Evolutionary conservation across 2,329 filamentous ascomycete species (phyloP), one percentile per base, ranked within the genome.

Genomic region (Fusarium oxysporum): DNA sequence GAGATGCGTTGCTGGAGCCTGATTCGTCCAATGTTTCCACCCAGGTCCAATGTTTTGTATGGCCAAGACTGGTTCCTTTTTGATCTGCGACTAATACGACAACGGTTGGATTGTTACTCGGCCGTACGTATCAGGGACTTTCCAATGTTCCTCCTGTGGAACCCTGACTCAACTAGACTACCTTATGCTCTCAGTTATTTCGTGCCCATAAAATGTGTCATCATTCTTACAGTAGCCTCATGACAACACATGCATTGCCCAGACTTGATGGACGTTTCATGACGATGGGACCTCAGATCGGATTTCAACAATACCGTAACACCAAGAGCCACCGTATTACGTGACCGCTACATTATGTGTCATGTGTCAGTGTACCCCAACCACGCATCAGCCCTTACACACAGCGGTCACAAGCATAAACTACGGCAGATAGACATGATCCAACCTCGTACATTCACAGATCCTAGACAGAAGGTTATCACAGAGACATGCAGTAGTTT

Each of bases 191-290:
- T 50, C 47, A 50, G 16, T 33, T 35, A 37, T 65, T 48, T 41
- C 35, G 50, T 58, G 55, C 41, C 67, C 45, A 74, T 55, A 68
- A 64, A 68, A 73, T 70, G 61, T 62, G 58, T 74, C 71, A 74
- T 73, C 70, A 68, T 73, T 54, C 57, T 21, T 69, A 40, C 40
- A 70, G 51, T 70, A 65, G 62, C 38, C 47, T 71, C 38, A 48
- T 72, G 71, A 71, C 71, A 73, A 68, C 71, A 66, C 71, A 73
- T 68, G 59, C 71, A 53, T 71, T 43, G 71, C 71, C 68, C 35
- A 69, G 71, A 32, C 62, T 59, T 38, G 54, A 48, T 61, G 50
- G 62, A 53, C 35, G 71, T 74, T 73, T 74, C 71, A 74, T 67
- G 41, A 59, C 40, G 51, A 71, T 72, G 71, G 67, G 71, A 28